Base-by-base conservation (phyloP, 176 grass and related monocot genomes). In the Tillandsia fasciculata region DNA sequence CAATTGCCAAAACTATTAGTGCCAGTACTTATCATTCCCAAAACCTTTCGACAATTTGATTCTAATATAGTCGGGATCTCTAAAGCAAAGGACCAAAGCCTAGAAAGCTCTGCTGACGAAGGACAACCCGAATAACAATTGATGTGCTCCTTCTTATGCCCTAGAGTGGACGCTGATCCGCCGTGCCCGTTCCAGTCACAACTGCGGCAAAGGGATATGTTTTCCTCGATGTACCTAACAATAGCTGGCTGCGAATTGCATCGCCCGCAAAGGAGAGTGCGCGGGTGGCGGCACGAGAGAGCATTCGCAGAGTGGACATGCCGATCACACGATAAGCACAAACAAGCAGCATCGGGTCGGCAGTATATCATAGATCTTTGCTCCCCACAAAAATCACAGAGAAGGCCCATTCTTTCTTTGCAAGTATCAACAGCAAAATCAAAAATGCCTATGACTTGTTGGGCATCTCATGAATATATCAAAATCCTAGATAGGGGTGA, bases 91-190 rank as follows among this genome's bases (percentile, higher is more conserved):
- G 87, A 80, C 90, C 90, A 99, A 63, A 99, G 65, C 76, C 90
- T 93, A 28, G 90, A 87, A 68, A 99, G 76, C 63, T 99, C 95
- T 71, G 87, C 90, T 72, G 87, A 69, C 4, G 90, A 90, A 27
- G 95, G 90, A 47, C 95, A 99, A 20, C 90, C 95, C 10, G 90
- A 99, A 14, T 99, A 99, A 66, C 89, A 90, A 69, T 85, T 93
- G 77, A 99, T 88, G 11, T 75, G 69, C 78, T 99, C 82, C 14
- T 75, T 92, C 65, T 90, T 88, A 75, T 99, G 95, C 63, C 73
- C 84, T 20, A 78, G 68, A 83, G 56, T 57, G 4, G 49, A 50
- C 1, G 86, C 80, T 26, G 73, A 84, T 52, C 79, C 49, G 23
- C 65, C 83, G 74, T 97, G 86, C 29, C 69, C 84, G 69, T 82